Conservation (phyloP, 306 rosid genomes). For the Spatholobus suberectus region DNA sequence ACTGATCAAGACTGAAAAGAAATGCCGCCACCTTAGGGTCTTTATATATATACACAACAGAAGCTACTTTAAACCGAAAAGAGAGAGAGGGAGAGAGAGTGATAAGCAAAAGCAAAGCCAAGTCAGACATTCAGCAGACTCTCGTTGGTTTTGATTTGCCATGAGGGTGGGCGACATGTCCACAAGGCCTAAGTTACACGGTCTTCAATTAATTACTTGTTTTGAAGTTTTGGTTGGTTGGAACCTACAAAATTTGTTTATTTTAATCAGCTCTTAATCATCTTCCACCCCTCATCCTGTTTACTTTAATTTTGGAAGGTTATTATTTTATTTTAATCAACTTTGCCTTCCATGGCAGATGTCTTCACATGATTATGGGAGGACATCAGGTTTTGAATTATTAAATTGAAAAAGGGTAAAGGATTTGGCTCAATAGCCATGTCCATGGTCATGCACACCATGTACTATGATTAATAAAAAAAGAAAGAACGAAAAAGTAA, state of each 20-base stretch:
- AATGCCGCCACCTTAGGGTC: conserved; percentile 48
- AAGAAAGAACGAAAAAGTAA: background rate
- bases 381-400: conserved; percentile 36
- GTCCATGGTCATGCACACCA: conserved; percentile 53
- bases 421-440: conserved; percentile 40
- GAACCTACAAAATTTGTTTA: conserved; percentile 47
- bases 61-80: conserved; percentile 3
- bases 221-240: conserved; percentile 48
- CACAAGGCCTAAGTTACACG: conserved; percentile 52
- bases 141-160: conserved; percentile 57
- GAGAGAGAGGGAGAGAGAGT: background rate
- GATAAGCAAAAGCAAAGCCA: conserved; percentile 36
- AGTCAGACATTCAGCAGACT: conserved; percentile 38
- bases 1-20: conserved; percentile 38
- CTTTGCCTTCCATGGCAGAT: conserved; percentile 30
- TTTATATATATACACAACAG: conserved; percentile 31
- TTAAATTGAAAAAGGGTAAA: conserved; percentile 24
- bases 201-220: conserved; percentile 49
- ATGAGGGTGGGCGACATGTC: conserved; percentile 66
- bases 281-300: conserved; percentile 14
- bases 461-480: conserved; percentile 35
- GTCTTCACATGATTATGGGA: conserved; percentile 43
- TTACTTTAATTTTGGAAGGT: conserved; percentile 39
- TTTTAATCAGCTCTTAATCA: conserved; percentile 37
- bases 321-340: conserved; percentile 32